Percentiles rank a stretch among this genome's conserved stretches.
phyloP scores from a whole-genome alignment of 2,329 filamentous ascomycete genomes.

The Colletotrichum abscissum region DNA sequence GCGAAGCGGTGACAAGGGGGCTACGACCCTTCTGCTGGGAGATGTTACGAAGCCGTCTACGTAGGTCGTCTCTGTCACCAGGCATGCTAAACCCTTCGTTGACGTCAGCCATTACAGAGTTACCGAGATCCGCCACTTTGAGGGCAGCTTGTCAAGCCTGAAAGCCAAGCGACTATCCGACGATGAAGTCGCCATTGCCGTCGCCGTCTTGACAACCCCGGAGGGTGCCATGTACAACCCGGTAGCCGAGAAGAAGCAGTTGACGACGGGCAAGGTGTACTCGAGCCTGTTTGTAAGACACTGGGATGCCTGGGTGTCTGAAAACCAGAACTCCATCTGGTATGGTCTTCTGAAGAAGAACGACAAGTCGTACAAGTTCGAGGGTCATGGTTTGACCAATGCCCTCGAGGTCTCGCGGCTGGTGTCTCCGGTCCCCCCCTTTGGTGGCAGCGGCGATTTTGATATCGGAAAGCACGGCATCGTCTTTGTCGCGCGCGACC shows the following conservation, averaged over 20 bases:
- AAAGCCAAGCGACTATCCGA: constrained; percentile 65
- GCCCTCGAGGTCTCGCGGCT: constrained; percentile 69
- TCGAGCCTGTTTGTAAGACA: constrained; percentile 82
- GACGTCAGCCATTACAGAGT: constrained; percentile 28
- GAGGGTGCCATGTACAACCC: constrained; percentile 77
- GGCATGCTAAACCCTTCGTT: neutral
- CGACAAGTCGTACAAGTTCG: constrained; percentile 53
- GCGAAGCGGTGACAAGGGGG: constrained; percentile 60
- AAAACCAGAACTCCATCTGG: constrained; percentile 79
- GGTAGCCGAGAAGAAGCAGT: constrained; percentile 67
- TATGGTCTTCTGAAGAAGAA: constrained; percentile 70
- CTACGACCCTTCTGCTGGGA: constrained; percentile 58
- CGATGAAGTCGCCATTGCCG: constrained; percentile 64
- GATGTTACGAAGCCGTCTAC: constrained; percentile 48
- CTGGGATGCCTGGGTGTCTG: constrained; percentile 82
- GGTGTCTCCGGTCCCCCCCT: constrained; percentile 78
- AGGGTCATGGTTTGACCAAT: constrained; percentile 65
- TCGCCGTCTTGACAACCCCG: constrained; percentile 73
- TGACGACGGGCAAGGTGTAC: constrained; percentile 77
- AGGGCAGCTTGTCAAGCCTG: constrained; percentile 67
- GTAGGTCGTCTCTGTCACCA: constrained; percentile 46
- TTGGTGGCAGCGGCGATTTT: constrained; percentile 84
- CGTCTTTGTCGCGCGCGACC: constrained; percentile 81
- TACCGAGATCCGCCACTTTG: constrained; percentile 60
- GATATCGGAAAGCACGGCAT: constrained; percentile 76